Base-by-base conservation (phyloP, 805 yeast species). In the Starmera quercuum region DNA sequence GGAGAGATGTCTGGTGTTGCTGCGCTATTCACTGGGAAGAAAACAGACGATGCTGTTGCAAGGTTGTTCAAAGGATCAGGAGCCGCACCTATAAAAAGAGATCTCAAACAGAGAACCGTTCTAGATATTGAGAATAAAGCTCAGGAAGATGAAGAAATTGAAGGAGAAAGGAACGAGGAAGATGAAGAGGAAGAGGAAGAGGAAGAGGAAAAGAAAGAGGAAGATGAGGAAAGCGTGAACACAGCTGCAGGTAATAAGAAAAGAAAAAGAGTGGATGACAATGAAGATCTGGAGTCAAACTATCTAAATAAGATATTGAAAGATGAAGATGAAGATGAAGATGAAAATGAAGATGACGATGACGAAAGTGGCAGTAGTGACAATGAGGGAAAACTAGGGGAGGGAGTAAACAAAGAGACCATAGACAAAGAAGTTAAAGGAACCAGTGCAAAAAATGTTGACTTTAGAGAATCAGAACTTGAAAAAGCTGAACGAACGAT, bases 401-500 rank as follows among this genome's bases (percentile, higher is more conserved):
- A n/a, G n/a, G n/a, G n/a, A n/a, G n/a, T n/a, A n/a, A n/a, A n/a
- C n/a, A 41, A 49, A 10, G 54, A 45, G n/a, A 53, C 49, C 11
- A 48, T 53, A 12, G 44, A 49, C 14, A 39, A 44, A 5, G 47
- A 44, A 19, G 14, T 42, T 11, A 45, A 44, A 18, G 33, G 26
- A 18, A 45, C 18, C 10, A 37, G 49, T 3, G 80, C 83, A 25
- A 69, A 66, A 42, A 57, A 62, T 4, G 47, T 78, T 30, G 81
- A 81, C 58, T 57, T 80, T 39, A 78, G 78, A 52, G 79, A 76
- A 41, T 61, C 61, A n/a, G 95, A 86, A 53, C 63, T 83, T 31
- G 83, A 74, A 45, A 83, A 84, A 56, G 94, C 95, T 6, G 85
- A 82, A 44, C 71, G 80, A 46, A 86, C 95, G 0, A 65, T 90